Evolutionary conservation across 2,329 filamentous ascomycete genomes (phyloP).

Genomic region (Magnaporthiopsis incrustans): DNA sequence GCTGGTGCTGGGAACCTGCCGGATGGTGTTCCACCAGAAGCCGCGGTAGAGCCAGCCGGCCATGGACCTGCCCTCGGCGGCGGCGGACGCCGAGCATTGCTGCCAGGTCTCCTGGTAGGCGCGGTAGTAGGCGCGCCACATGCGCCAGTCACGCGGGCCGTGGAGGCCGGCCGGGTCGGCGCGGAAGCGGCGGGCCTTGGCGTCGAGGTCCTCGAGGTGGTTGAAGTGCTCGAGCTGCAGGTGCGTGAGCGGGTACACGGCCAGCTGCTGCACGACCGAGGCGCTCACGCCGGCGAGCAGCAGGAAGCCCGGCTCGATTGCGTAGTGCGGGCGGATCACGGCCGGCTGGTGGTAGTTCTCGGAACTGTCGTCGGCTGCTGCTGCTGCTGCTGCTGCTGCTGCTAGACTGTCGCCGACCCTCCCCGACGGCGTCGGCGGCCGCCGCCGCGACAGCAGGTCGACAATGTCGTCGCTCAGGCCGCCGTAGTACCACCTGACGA

Average conservation of each 20-base stretch:
- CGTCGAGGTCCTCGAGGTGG: constrained; percentile 64
- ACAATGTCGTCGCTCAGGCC: constrained; percentile 44
- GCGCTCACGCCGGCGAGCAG: constrained; percentile 61
- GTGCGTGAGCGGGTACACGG: constrained; percentile 64
- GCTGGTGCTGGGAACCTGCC: constrained; percentile 69
- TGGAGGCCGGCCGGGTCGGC: constrained; percentile 21
- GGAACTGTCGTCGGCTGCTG: neutral
- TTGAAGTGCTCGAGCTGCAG: constrained; percentile 68
- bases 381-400: too few species aligned
- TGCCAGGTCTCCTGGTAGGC: constrained; percentile 62
- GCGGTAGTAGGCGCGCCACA: constrained; percentile 58
- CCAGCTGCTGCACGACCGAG: constrained; percentile 57
- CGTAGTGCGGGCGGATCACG: constrained; percentile 65
- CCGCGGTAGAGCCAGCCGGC: constrained; percentile 60
- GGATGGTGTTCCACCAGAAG: constrained; percentile 64
- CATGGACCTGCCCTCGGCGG: constrained; percentile 46
- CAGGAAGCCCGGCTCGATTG: constrained; percentile 65
- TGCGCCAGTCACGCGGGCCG: constrained; percentile 34
- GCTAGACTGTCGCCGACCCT: too few species aligned
- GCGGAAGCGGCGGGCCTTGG: constrained; percentile 40
- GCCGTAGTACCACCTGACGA: constrained; percentile 63
- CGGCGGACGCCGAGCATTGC: constrained; percentile 51
- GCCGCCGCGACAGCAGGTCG: constrained; percentile 38
- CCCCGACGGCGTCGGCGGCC: constrained; percentile 22
- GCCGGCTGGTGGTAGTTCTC: constrained; percentile 20